phyloP scores from a whole-genome alignment of 805 yeast genomes.

The Metschnikowia continentalis region DNA sequence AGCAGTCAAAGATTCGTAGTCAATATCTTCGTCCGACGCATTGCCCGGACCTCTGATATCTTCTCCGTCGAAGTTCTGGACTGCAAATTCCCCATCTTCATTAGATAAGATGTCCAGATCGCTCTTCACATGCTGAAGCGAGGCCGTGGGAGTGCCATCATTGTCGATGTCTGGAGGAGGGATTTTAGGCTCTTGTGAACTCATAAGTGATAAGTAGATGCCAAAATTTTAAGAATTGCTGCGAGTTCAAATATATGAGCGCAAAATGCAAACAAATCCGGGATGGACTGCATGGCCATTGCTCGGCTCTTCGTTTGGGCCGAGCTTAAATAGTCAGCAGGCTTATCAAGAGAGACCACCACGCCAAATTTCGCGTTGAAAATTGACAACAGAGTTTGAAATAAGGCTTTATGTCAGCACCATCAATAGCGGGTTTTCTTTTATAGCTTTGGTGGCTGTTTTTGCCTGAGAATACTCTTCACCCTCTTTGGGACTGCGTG shows the following conservation, averaged over 20 bases:
- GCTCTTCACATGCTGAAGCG: constrained; percentile 7
- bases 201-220: neutral
- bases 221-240: neutral
- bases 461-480: too few species aligned
- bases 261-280: neutral
- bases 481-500: neutral
- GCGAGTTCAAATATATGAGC: neutral
- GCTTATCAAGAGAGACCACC: neutral
- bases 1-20: constrained; percentile 12
- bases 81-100: constrained; percentile 7
- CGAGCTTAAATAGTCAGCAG: neutral
- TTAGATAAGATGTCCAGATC: constrained; percentile 8
- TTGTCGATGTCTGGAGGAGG: neutral
- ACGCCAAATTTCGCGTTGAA: neutral
- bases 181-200: neutral
- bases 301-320: neutral
- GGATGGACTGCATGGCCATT: neutral
- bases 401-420: too few species aligned
- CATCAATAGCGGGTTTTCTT: too few species aligned
- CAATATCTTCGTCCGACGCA: constrained; percentile 4
- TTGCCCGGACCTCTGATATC: neutral
- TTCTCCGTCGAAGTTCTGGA: constrained; percentile 10
- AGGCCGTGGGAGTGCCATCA: neutral
- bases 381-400: neutral
- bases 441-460: too few species aligned